phyloP scores from a whole-genome alignment of 495 filamentous ascomycete genomes.

The Rostrohypoxylon terebratum region DNA sequence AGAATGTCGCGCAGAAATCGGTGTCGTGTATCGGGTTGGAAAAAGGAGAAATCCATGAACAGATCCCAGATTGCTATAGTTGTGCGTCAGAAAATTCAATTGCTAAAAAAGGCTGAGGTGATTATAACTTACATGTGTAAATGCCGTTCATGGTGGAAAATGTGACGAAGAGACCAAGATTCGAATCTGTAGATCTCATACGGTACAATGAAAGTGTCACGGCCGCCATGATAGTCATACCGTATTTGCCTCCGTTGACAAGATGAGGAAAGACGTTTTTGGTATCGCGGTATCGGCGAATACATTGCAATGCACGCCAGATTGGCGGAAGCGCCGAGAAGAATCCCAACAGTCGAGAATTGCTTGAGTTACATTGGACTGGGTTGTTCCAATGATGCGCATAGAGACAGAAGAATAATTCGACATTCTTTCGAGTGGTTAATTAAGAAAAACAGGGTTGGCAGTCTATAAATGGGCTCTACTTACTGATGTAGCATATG shows the following conservation, averaged over 20 bases:
- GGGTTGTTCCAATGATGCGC: slow-evolving; percentile 77
- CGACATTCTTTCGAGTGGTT: slow-evolving; percentile 73
- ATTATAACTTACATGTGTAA: slow-evolving; percentile 73
- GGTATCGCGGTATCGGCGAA: slow-evolving; percentile 90
- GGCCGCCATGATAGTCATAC: slow-evolving; percentile 83
- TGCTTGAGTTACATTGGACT: slow-evolving; percentile 81
- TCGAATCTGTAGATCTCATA: slow-evolving; percentile 68
- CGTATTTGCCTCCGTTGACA: slow-evolving; percentile 92
- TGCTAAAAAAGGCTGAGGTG: background rate
- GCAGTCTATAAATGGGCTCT: background rate
- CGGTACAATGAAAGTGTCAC: slow-evolving; percentile 83
- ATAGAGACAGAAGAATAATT: slow-evolving; percentile 95
- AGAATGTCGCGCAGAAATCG: slow-evolving; percentile 82
- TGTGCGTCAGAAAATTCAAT: slow-evolving; percentile 6
- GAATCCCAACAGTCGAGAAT: slow-evolving; percentile 87
- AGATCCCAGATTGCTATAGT: slow-evolving; percentile 85
- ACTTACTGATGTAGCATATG: slow-evolving; percentile 88
- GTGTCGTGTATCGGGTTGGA: slow-evolving; percentile 76
- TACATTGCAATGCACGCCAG: slow-evolving; percentile 89
- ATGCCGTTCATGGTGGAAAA: slow-evolving; percentile 83
- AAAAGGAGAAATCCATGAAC: slow-evolving; percentile 93
- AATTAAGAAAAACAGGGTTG: background rate
- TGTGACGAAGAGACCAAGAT: slow-evolving; percentile 76
- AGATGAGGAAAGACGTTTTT: slow-evolving; percentile 90
- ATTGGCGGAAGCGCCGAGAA: slow-evolving; percentile 85